phyloP scores from a whole-genome alignment of 352 stramenopile genomes.

The Phytopythium sindhum region DNA sequence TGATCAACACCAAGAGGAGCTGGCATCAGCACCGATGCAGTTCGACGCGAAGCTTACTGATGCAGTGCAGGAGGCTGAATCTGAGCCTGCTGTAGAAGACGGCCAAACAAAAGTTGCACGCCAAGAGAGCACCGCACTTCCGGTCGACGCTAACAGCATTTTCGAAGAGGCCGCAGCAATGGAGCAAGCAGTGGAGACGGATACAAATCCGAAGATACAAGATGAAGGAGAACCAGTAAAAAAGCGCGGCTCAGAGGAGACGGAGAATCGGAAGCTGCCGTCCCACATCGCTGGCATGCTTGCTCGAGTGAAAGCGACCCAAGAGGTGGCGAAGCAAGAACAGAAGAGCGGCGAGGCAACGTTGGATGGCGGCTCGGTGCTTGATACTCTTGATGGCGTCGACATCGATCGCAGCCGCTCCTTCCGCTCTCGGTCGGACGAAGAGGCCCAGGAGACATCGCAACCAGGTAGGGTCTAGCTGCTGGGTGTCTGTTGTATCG shows the following conservation, averaged over 20 bases:
- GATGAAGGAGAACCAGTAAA: neutral
- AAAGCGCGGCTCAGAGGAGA: neutral
- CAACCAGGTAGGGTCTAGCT: neutral
- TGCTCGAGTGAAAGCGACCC: constrained; percentile 4
- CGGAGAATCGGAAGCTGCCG: neutral
- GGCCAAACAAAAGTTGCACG: neutral
- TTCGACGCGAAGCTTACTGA: neutral
- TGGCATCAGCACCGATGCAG: neutral
- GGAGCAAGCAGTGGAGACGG: neutral
- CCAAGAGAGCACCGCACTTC: neutral
- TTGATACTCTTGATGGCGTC: neutral
- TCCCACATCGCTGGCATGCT: constrained; percentile 8
- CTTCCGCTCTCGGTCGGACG: neutral
- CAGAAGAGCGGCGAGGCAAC: neutral
- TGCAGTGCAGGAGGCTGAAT: neutral
- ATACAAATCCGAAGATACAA: neutral
- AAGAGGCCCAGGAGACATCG: neutral
- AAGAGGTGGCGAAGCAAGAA: neutral
- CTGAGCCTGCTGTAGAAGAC: neutral
- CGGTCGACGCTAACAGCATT: neutral
- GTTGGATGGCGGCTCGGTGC: neutral
- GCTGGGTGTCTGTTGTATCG: neutral
- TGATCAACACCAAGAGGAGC: neutral
- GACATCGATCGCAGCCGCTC: neutral
- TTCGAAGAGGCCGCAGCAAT: neutral